These are phyloP conservation scores for Camptophora hylomeconis DNA, from an alignment of 2,329 filamentous ascomycete species.

Conservation along the genomic window DNA sequence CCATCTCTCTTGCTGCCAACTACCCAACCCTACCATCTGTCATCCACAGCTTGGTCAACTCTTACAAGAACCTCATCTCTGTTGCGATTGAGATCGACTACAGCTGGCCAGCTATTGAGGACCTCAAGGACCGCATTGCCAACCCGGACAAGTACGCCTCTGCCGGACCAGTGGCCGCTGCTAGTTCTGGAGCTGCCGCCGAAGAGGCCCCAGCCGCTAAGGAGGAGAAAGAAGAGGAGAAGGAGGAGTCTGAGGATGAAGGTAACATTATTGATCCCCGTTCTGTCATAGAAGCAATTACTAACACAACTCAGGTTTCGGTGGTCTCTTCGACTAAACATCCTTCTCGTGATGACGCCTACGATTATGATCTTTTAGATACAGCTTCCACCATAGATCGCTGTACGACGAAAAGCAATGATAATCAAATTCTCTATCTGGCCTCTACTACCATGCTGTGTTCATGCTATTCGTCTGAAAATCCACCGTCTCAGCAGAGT, in stretches of 20 bases:
- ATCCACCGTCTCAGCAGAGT: too few species aligned
- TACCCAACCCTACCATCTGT: slow-evolving; percentile 94
- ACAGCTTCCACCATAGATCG: slow-evolving; percentile 23
- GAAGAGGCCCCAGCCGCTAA: slow-evolving; percentile 39
- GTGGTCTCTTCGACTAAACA: slow-evolving; percentile 61
- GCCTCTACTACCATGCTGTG: slow-evolving; percentile 8
- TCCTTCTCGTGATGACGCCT: slow-evolving; percentile 16
- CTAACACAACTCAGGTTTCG: slow-evolving; percentile 47
- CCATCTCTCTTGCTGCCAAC: slow-evolving; percentile 81
- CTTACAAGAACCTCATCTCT: slow-evolving; percentile 92
- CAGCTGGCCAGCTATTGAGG: slow-evolving; percentile 88
- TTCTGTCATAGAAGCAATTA: slow-evolving; percentile 27
- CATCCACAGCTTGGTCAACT: slow-evolving; percentile 92
- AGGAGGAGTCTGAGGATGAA: slow-evolving; percentile 52
- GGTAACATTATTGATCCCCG: too few species aligned
- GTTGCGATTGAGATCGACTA: slow-evolving; percentile 82
- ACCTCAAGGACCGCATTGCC: slow-evolving; percentile 98
- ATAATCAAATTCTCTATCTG: slow-evolving; percentile 5
- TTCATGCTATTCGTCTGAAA: slow-evolving; percentile 1
- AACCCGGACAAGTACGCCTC: slow-evolving; percentile 95
- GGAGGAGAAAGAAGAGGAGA: slow-evolving; percentile 50
- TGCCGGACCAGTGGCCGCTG: slow-evolving; percentile 57
- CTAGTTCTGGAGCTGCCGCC: slow-evolving; percentile 38
- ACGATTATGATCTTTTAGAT: slow-evolving; percentile 26
- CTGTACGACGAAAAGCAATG: slow-evolving; percentile 19